phyloP scores from a whole-genome alignment of 495 filamentous ascomycete genomes.

The Tuber borchii region DNA sequence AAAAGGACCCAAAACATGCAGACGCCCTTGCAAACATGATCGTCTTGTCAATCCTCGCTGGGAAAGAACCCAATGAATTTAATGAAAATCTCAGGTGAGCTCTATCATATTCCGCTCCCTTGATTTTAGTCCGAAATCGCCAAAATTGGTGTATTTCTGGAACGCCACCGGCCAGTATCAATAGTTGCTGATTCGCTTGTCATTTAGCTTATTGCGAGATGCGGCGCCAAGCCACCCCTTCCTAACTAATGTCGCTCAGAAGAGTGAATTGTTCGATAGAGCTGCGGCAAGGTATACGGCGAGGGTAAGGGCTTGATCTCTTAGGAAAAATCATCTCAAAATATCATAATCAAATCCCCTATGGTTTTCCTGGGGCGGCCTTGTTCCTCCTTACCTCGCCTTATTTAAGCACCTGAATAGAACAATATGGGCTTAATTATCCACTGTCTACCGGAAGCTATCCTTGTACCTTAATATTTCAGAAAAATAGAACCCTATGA shows the following conservation, averaged over 20 bases:
- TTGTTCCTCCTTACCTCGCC: neutral
- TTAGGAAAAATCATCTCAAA: neutral
- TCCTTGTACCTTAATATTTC: neutral
- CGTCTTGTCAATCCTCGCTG: slow-evolving; percentile 68
- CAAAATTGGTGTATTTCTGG: neutral
- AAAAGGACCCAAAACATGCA: slow-evolving; percentile 62
- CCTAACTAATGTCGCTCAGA: slow-evolving; percentile 64
- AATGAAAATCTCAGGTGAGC: slow-evolving; percentile 57
- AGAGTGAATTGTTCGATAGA: slow-evolving; percentile 70
- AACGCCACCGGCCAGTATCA: neutral
- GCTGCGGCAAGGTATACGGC: slow-evolving; percentile 71
- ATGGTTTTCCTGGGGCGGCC: neutral
- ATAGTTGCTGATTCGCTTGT: neutral
- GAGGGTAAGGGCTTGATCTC: slow-evolving; percentile 53
- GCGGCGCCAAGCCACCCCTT: slow-evolving; percentile 58
- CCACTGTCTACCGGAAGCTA: neutral
- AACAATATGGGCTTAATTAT: neutral
- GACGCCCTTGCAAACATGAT: slow-evolving; percentile 74
- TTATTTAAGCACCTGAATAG: neutral
- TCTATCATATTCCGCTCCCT: neutral
- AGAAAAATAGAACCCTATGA: neutral
- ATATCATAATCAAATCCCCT: slow-evolving; percentile 4
- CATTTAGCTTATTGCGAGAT: slow-evolving; percentile 53
- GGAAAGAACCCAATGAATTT: slow-evolving; percentile 58
- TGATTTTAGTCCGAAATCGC: neutral